Percentiles rank a stretch among this genome's conserved stretches.
These are phyloP conservation scores for Trichoderma endophyticum DNA, from an alignment of 2,329 filamentous ascomycete species.

Conservation along the genomic window DNA sequence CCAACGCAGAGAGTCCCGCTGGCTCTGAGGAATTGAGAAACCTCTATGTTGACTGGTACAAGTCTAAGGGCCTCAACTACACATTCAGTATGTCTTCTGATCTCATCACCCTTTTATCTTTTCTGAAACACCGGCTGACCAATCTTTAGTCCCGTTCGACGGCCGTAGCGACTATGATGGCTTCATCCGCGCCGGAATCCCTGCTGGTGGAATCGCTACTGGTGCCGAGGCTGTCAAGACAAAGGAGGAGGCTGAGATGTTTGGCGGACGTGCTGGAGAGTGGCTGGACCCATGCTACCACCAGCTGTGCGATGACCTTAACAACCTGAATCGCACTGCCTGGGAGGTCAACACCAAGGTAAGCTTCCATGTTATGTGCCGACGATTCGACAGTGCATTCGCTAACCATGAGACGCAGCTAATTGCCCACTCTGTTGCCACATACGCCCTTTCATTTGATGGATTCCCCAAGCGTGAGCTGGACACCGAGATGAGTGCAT, in stretches of 20 bases:
- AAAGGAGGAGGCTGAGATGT: constrained; percentile 58
- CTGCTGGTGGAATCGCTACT: constrained; percentile 72
- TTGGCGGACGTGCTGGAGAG: constrained; percentile 66
- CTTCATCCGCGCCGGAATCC: constrained; percentile 70
- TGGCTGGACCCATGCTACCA: constrained; percentile 61
- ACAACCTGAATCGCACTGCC: constrained; percentile 57
- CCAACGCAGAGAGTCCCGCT: constrained; percentile 64
- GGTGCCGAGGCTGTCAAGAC: constrained; percentile 78
- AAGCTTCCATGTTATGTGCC: no score
- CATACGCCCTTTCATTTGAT: constrained; percentile 63
- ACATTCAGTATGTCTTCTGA: constrained; percentile 47
- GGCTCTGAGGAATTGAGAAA: constrained; percentile 68
- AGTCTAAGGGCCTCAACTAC: constrained; percentile 58
- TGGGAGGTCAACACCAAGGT: constrained; percentile 62
- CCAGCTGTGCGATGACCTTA: constrained; percentile 57
- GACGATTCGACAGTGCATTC: no score
- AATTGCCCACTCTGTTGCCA: constrained; percentile 71
- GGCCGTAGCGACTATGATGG: constrained; percentile 77
- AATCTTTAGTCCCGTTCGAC: constrained; percentile 58
- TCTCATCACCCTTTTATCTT: background rate
- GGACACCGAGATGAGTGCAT: constrained; percentile 28
- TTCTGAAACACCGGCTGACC: background rate
- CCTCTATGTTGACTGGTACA: constrained; percentile 67
- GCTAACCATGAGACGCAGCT: constrained; percentile 39
- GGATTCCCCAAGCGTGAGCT: constrained; percentile 57